These are phyloP conservation scores for Candida maris DNA, from an alignment of 805 yeast species.

Conservation along the genomic window DNA sequence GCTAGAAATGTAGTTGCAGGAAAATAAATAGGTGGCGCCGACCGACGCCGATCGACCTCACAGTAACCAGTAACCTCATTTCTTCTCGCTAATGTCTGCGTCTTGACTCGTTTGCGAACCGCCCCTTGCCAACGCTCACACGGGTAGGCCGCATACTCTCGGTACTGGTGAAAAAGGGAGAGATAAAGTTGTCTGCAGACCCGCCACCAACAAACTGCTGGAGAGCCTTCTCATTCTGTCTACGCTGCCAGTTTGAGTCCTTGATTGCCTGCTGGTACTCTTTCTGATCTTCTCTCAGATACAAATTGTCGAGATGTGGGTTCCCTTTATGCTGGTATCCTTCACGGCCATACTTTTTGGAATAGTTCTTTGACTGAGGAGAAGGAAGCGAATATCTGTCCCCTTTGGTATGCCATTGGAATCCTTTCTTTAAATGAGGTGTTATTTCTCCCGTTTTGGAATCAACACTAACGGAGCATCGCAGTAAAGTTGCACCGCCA, in stretches of 20 bases:
- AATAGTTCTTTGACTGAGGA: slow-evolving; percentile 80
- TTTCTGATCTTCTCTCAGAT: slow-evolving; percentile 88
- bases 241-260: slow-evolving; percentile 81
- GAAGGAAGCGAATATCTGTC: slow-evolving; percentile 75
- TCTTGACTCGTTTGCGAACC: slow-evolving; percentile 56
- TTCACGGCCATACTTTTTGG: slow-evolving; percentile 69
- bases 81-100: background rate
- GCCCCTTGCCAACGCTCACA: slow-evolving; percentile 81
- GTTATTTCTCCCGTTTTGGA: slow-evolving; percentile 74
- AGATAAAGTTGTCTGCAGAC: slow-evolving; percentile 76
- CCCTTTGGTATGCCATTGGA: slow-evolving; percentile 93
- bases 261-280: slow-evolving; percentile 87
- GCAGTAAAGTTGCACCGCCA: slow-evolving; percentile 86
- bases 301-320: slow-evolving; percentile 48
- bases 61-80: too few relatives aligned
- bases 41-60: too few relatives aligned
- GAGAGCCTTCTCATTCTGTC: slow-evolving; percentile 79
- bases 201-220: slow-evolving; percentile 95
- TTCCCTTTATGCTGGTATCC: slow-evolving; percentile 70
- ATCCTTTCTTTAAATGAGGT: slow-evolving; percentile 85
- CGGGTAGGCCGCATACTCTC: slow-evolving; percentile 51
- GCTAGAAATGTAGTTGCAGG: too few relatives aligned
- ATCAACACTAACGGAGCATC: slow-evolving; percentile 88
- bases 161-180: slow-evolving; percentile 78
- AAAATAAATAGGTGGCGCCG: too few relatives aligned